These are phyloP conservation scores for Mycogone perniciosa DNA, from an alignment of 2,329 filamentous ascomycete genomes.

Conservation along the genomic window DNA sequence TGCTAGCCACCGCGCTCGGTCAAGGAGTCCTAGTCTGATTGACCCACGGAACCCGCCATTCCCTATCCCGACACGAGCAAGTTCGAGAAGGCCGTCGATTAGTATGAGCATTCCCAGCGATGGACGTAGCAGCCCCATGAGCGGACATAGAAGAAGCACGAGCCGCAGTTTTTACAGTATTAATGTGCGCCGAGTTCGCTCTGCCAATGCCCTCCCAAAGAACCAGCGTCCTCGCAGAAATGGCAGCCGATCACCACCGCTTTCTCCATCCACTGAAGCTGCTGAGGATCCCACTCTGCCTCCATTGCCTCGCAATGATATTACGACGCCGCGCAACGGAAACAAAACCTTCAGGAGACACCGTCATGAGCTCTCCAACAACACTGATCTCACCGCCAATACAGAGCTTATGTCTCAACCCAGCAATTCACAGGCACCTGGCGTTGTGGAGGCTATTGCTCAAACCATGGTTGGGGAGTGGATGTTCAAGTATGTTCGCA, in stretches of 20 bases:
- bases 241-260: constrained; percentile 55
- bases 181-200: constrained; percentile 78
- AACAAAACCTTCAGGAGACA: constrained; percentile 41
- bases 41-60: constrained; percentile 69
- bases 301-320: constrained; percentile 66
- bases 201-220: constrained; percentile 65
- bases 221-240: constrained; percentile 44
- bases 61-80: constrained; percentile 83
- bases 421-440: constrained; percentile 58
- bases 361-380: constrained; percentile 55
- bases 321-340: constrained; percentile 53
- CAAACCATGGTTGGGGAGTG: constrained; percentile 98
- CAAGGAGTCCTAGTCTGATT: constrained; percentile 58
- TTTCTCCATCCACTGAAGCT: constrained; percentile 61
- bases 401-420: constrained; percentile 40
- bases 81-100: constrained; percentile 68
- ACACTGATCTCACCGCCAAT: constrained; percentile 46
- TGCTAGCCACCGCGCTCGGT: constrained; percentile 57
- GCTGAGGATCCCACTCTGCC: constrained; percentile 67
- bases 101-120: constrained; percentile 63
- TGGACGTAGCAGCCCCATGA: constrained; percentile 57
- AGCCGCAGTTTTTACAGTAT: constrained; percentile 46
- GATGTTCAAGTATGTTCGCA: constrained; percentile 88
- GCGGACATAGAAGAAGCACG: constrained; percentile 48
- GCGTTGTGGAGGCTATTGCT: constrained; percentile 91